phyloP scores from a whole-genome alignment of 2,329 filamentous ascomycete genomes.

The Capronia coronata region DNA sequence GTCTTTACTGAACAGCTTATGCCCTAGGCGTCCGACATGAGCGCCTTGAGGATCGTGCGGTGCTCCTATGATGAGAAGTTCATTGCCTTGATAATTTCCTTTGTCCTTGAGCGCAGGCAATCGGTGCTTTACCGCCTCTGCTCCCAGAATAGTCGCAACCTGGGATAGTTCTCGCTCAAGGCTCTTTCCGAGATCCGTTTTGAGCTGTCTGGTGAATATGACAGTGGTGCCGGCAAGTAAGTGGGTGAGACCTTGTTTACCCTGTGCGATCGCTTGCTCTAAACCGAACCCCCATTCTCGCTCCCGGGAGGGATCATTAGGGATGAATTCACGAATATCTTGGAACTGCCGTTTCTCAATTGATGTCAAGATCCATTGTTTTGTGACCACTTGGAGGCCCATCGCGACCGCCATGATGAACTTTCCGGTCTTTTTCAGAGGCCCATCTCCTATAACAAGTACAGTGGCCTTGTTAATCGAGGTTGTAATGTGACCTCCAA shows the following conservation, averaged over 20 bases:
- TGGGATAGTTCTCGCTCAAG: constrained; percentile 13
- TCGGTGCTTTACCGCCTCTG: constrained; percentile 13
- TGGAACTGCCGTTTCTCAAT: constrained; percentile 35
- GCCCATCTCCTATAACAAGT: constrained; percentile 35
- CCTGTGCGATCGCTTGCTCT: constrained; percentile 28
- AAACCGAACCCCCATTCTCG: constrained; percentile 38
- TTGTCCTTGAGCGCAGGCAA: constrained; percentile 21
- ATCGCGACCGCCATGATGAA: constrained; percentile 40
- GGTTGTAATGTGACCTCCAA: constrained; percentile 13
- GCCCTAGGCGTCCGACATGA: constrained; percentile 32
- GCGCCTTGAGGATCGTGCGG: constrained; percentile 35
- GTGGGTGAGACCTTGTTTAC: constrained; percentile 28
- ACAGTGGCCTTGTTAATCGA: constrained; percentile 22
- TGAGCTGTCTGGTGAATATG: constrained; percentile 39
- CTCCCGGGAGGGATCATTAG: constrained; percentile 33
- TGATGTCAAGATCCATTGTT: constrained; percentile 42
- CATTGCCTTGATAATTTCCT: constrained; percentile 11
- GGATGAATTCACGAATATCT: constrained; percentile 33
- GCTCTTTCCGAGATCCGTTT: constrained; percentile 31
- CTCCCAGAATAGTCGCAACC: constrained; percentile 18
- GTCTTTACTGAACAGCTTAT: constrained; percentile 39
- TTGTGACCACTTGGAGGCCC: constrained; percentile 42
- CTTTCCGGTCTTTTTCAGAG: constrained; percentile 41
- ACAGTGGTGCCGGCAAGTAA: constrained; percentile 25
- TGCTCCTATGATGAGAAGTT: constrained; percentile 36